phyloP scores from a whole-genome alignment of 345 rosid genomes.

The Gossypium ekmanianum region DNA sequence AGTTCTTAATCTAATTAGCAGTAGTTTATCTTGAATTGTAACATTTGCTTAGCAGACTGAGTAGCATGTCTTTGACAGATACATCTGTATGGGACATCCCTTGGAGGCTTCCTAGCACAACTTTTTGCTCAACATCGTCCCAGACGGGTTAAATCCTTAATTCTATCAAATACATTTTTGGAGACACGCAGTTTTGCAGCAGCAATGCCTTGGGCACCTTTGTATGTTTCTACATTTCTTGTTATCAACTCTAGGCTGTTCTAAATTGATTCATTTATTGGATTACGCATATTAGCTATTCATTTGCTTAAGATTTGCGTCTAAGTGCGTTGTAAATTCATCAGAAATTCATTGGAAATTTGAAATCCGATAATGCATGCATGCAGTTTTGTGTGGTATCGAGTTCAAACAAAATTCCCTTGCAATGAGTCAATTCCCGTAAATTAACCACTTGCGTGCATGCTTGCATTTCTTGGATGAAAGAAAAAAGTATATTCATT shows the following conservation, averaged over 20 bases:
- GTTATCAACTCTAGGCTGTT: not conserved
- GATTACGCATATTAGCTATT: constrained; percentile 2
- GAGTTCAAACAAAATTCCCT: not conserved
- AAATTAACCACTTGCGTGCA: not conserved
- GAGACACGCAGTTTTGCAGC: constrained; percentile 79
- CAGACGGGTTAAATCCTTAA: constrained; percentile 85
- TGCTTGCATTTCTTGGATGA: not conserved
- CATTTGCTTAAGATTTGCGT: not conserved
- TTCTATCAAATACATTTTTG: constrained; percentile 88
- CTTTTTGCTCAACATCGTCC: constrained; percentile 98
- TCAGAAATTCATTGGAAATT: not conserved
- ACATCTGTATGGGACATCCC: constrained; percentile 96
- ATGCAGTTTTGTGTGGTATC: not conserved
- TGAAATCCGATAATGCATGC: not conserved
- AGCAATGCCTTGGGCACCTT: constrained; percentile 99
- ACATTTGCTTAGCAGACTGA: constrained; percentile 24
- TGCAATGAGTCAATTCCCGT: constrained; percentile 9
- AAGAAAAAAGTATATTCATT: not conserved
- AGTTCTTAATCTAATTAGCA: not conserved
- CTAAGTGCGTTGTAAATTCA: not conserved
- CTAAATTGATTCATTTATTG: constrained; percentile 9
- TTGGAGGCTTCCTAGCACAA: constrained; percentile 98
- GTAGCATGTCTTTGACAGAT: constrained; percentile 45
- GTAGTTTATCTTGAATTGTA: constrained; percentile 6
- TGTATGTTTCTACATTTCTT: constrained; percentile 52